Percentiles rank a stretch among this genome's conserved stretches.
Conservation (phyloP, 495 filamentous ascomycete genomes). For the Hypoxylon crocopeplum region DNA sequence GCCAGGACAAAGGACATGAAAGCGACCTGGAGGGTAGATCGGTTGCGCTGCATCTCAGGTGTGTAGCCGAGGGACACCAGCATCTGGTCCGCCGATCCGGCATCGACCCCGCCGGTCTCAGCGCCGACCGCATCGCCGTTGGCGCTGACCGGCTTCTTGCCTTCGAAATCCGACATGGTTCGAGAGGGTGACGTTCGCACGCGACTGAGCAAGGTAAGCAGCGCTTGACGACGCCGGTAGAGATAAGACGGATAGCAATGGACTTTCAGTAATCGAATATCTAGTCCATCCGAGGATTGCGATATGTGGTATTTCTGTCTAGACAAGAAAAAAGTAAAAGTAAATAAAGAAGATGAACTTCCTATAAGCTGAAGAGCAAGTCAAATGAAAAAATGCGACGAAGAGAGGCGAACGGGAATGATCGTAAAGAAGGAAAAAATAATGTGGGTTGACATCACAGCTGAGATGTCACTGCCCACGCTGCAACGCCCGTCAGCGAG, state of each 20-base stretch:
- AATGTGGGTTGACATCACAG: conserved; percentile 30
- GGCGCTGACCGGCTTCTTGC: conserved; percentile 25
- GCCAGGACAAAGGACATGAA: conserved; percentile 65
- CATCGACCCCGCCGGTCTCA: conserved; percentile 18
- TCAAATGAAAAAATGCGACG: neutral
- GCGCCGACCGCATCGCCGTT: conserved; percentile 13
- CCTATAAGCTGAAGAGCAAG: no score
- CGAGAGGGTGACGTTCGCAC: neutral
- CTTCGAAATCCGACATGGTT: conserved; percentile 28
- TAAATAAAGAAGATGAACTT: no score
- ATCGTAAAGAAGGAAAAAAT: conserved; percentile 12
- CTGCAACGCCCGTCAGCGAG: neutral
- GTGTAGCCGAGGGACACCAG: conserved; percentile 61
- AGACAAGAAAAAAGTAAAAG: no score
- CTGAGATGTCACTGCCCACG: neutral
- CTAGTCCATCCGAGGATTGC: no score
- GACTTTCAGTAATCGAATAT: no score
- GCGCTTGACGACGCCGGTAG: neutral
- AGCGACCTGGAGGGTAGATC: conserved; percentile 62
- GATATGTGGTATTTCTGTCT: no score
- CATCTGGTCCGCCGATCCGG: conserved; percentile 51
- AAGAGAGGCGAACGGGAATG: no score
- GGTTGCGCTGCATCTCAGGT: conserved; percentile 56
- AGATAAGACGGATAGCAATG: no score
- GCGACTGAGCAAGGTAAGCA: neutral